Evolutionary conservation across 106 monocot genomes (phyloP), one percentile per base, ranked within the genome.

Genomic region (Dendrobium chrysotoxum): DNA sequence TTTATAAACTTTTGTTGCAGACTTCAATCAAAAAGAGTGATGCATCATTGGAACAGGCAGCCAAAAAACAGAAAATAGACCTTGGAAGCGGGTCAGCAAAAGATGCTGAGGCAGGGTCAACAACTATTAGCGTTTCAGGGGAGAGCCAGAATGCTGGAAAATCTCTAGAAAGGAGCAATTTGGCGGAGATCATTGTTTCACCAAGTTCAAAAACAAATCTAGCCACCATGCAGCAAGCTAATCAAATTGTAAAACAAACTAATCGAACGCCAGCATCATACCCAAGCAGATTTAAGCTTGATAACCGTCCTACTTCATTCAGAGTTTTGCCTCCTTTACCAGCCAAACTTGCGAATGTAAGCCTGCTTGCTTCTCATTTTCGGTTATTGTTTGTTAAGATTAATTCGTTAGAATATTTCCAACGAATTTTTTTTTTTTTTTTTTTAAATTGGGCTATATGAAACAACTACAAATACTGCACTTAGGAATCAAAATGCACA

Each of bases 291-390:
- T 92, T 85, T 79, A 91, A 91, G 87, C 78, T 90, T 57, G 94
- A 97, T 74, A 92, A 94, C 50, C 91, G 85, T 50, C 87, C 91
- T 55, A 86, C 90, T 82, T 89, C 86, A 77, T 99, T 99, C 84
- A 85, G 88, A 86, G 77, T 99, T 78, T 88, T 99, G 87, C 85
- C 95, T 78, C 95, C 96, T 75, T 76, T 99, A 35, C 95, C 95
- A 28, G 78, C 80, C 71, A 95, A 83, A 77, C 77, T 99, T 81
- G 79, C 88, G 55, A 86, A 87, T 91, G 98, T 99, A 85, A 95
- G 94, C 87, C 30, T 28, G 15, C 28, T 78, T 65, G 26, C 65
- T 53, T 42, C 53, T 68, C 47, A 20, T 78, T 18, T 47, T 44
- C 5, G 3, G n/a, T 40, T 41, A 35, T 74, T 72, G 2, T 72